Percentiles rank a stretch among this genome's conserved stretches.
Evolutionary conservation across 345 rosid genomes (phyloP).

Genomic region (Anacardium occidentale): DNA sequence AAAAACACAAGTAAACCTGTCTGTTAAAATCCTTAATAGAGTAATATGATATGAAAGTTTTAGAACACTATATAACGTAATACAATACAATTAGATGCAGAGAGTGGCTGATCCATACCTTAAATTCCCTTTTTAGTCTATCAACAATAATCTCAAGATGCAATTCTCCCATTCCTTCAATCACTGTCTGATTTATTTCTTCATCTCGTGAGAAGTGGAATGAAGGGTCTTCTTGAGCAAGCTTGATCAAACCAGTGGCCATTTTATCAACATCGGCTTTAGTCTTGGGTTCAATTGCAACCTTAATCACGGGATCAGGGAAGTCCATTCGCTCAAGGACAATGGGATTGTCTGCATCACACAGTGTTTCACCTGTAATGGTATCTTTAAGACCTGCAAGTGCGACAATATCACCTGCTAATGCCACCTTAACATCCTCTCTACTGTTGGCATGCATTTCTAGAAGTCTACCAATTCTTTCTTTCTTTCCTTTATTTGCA

Average conservation of each 20-base stretch:
- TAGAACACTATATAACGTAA: neutral
- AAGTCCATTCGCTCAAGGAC: conserved; percentile 96
- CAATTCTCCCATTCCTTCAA: conserved; percentile 98
- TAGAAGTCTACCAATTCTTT: conserved; percentile 92
- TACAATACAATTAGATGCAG: neutral
- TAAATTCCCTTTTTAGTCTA: conserved; percentile 88
- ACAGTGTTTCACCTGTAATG: conserved; percentile 82
- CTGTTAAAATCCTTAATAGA: neutral
- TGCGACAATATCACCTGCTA: conserved; percentile 88
- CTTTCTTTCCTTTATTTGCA: conserved; percentile 94
- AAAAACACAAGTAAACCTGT: neutral
- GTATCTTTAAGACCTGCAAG: conserved; percentile 94
- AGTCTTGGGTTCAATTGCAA: conserved; percentile 96
- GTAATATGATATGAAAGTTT: too few relatives aligned
- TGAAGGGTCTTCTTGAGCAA: conserved; percentile 97
- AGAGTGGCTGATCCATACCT: conserved; percentile 39
- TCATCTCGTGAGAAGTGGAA: conserved; percentile 97
- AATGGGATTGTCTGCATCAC: conserved; percentile 70
- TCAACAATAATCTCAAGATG: conserved; percentile 98
- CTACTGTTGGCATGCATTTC: conserved; percentile 99
- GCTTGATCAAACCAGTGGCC: conserved; percentile 85
- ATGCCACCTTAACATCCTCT: conserved; percentile 84
- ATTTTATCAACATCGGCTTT: conserved; percentile 94
- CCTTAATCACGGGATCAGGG: conserved; percentile 98
- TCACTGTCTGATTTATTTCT: conserved; percentile 94